Evolutionary conservation across 768 basidiomycete genomes (phyloP).

Genomic region (Rhizopogon salebrosus): DNA sequence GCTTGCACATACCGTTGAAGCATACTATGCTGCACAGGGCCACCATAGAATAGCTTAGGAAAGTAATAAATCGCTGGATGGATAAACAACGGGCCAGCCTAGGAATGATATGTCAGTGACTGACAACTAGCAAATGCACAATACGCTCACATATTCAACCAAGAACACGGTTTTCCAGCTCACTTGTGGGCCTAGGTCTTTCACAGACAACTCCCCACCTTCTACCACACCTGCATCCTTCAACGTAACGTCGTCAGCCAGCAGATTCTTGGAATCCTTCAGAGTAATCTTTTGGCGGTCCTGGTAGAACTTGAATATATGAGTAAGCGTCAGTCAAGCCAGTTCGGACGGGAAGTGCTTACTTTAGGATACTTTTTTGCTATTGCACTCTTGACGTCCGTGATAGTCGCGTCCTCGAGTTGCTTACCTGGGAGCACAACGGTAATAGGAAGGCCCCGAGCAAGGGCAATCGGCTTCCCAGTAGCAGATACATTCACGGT

Average conservation of each 20-base stretch:
- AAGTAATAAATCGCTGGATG: conserved; percentile 82
- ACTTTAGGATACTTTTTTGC: conserved; percentile 50
- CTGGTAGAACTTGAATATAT: conserved; percentile 51
- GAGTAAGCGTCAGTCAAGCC: neutral
- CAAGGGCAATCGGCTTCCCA: conserved; percentile 40
- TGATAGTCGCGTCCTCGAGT: conserved; percentile 48
- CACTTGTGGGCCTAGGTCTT: conserved; percentile 89
- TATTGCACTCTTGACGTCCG: conserved; percentile 65
- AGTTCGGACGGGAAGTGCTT: conserved; percentile 10
- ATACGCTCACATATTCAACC: conserved; percentile 82
- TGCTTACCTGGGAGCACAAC: conserved; percentile 44
- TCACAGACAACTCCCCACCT: conserved; percentile 66
- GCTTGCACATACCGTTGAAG: conserved; percentile 59
- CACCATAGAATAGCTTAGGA: conserved; percentile 65
- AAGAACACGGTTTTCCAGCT: conserved; percentile 87
- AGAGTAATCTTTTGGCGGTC: conserved; percentile 71
- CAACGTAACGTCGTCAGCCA: conserved; percentile 62
- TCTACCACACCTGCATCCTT: conserved; percentile 50
- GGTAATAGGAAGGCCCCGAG: conserved; percentile 46
- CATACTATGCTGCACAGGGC: conserved; percentile 63
- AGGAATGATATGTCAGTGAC: conserved; percentile 4
- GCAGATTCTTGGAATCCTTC: conserved; percentile 53
- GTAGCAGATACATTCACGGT: conserved; percentile 49
- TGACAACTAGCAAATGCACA: conserved; percentile 3
- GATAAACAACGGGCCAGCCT: conserved; percentile 86